Conservation (phyloP, 2,329 filamentous ascomycete genomes). For the Penicillium decumbens region DNA sequence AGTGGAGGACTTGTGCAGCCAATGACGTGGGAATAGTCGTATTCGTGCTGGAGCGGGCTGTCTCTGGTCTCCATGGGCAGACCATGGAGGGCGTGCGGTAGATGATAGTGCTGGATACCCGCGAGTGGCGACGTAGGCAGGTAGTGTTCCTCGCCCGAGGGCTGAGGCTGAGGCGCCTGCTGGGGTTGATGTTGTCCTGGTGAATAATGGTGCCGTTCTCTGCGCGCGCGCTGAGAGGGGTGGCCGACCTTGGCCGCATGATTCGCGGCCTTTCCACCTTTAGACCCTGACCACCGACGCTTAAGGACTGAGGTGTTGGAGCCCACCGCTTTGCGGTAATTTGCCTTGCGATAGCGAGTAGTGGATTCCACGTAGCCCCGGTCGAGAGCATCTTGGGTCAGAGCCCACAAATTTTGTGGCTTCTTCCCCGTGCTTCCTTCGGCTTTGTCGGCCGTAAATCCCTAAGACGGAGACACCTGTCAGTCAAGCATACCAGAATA, state of each 20-base stretch:
- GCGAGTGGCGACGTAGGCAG: neutral
- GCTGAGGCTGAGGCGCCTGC: constrained; percentile 1
- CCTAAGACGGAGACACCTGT: constrained; percentile 21
- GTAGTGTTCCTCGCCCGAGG: neutral
- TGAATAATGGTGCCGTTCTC: constrained; percentile 17
- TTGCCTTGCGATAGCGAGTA: constrained; percentile 65
- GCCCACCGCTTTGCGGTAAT: constrained; percentile 37
- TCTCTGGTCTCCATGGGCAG: neutral
- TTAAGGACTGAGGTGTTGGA: constrained; percentile 38
- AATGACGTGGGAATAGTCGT: constrained; percentile 21
- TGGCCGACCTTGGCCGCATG: constrained; percentile 31
- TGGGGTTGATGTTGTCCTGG: constrained; percentile 1
- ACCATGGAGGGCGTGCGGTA: neutral
- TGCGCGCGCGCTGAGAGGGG: constrained; percentile 23
- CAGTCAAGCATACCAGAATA: neutral
- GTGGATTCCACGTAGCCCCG: constrained; percentile 74
- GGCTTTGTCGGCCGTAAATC: constrained; percentile 54
- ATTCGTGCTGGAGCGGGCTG: neutral
- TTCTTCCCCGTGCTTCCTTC: constrained; percentile 45
- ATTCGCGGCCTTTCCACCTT: constrained; percentile 40
- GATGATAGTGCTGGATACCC: neutral
- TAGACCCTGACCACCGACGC: constrained; percentile 41
- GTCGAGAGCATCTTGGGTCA: constrained; percentile 64
- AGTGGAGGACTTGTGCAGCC: constrained; percentile 27
- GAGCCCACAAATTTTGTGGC: constrained; percentile 69